phyloP scores from a whole-genome alignment of 768 basidiomycete genomes.

The Daedalea quercina region DNA sequence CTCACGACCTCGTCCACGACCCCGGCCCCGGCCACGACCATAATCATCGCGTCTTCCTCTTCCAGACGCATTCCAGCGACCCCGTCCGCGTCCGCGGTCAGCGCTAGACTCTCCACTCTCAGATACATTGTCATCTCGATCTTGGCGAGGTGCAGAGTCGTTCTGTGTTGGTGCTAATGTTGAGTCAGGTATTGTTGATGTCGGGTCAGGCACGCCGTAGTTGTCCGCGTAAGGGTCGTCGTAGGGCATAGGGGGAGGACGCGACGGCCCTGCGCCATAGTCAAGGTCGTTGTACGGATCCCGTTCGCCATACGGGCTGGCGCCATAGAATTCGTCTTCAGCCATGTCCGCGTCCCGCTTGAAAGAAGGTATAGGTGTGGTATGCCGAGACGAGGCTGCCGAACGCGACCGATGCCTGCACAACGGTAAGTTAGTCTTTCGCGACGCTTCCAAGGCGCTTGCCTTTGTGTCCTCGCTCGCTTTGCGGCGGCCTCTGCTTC shows the following conservation, averaged over 20 bases:
- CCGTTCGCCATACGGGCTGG: constrained; percentile 60
- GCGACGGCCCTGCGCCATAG: constrained; percentile 45
- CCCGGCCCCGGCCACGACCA: constrained; percentile 30
- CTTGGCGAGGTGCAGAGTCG: neutral
- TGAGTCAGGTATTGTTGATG: constrained; percentile 3
- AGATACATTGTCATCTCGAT: neutral
- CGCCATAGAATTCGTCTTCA: constrained; percentile 39
- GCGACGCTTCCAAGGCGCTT: neutral
- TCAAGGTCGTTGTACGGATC: constrained; percentile 62
- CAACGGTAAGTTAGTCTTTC: neutral
- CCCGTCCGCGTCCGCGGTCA: constrained; percentile 12
- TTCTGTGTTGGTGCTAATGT: neutral
- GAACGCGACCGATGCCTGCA: constrained; percentile 39
- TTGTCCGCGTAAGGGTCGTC: constrained; percentile 62
- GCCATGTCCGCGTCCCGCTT: constrained; percentile 49
- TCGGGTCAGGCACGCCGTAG: constrained; percentile 16
- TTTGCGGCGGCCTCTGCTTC: constrained; percentile 80
- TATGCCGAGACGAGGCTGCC: constrained; percentile 48
- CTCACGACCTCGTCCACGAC: constrained; percentile 14
- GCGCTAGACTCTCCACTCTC: constrained; percentile 1
- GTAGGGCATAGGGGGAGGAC: constrained; percentile 67
- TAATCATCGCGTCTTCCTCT: constrained; percentile 17
- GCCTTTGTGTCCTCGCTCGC: constrained; percentile 55
- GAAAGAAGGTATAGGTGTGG: constrained; percentile 48
- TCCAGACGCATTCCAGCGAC: constrained; percentile 6